A percentile compares a stretch with the other conserved stretches of the same genome.
phyloP scores from a whole-genome alignment of 78 protist genomes.

The Tieghemostelium lacteum region DNA sequence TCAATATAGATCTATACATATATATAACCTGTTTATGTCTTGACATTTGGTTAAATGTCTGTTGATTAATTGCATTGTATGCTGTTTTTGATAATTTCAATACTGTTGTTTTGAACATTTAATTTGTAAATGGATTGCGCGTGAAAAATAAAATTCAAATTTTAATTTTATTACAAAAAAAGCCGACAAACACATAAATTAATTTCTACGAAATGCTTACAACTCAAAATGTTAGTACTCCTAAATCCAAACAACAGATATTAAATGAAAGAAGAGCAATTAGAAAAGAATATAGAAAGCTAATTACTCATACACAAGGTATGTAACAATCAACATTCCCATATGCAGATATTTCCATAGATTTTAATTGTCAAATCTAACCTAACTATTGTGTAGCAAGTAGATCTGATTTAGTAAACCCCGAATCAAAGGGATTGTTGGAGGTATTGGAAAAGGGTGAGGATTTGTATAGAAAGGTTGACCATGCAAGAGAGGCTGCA shows the following conservation, averaged over 20 bases:
- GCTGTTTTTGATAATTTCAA: slow-evolving; percentile 16
- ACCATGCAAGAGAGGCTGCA: slow-evolving; percentile 65
- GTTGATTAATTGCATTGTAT: slow-evolving; percentile 42
- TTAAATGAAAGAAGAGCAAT: slow-evolving; percentile 46
- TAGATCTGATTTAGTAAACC: background rate
- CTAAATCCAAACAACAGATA: too few species aligned
- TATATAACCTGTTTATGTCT: slow-evolving; percentile 1
- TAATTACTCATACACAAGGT: slow-evolving; percentile 29
- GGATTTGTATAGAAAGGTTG: slow-evolving; percentile 6
- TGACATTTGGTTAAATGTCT: background rate
- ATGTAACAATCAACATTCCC: background rate
- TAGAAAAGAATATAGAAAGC: slow-evolving; percentile 46
- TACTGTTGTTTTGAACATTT: too few species aligned
- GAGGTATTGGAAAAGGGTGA: background rate
- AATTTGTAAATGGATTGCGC: too few species aligned
- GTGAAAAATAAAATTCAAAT: too few species aligned
- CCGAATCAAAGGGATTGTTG: slow-evolving; percentile 5
- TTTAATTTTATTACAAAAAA: too few species aligned
- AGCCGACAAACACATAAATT: too few species aligned
- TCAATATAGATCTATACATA: slow-evolving; percentile 51
- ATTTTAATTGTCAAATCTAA: too few species aligned
- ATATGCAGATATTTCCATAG: too few species aligned
- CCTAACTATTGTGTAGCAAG: background rate
- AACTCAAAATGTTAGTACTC: too few species aligned
- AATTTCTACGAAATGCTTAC: too few species aligned